phyloP scores from a whole-genome alignment of 257 asterid genomes.

The Vinca minor region DNA sequence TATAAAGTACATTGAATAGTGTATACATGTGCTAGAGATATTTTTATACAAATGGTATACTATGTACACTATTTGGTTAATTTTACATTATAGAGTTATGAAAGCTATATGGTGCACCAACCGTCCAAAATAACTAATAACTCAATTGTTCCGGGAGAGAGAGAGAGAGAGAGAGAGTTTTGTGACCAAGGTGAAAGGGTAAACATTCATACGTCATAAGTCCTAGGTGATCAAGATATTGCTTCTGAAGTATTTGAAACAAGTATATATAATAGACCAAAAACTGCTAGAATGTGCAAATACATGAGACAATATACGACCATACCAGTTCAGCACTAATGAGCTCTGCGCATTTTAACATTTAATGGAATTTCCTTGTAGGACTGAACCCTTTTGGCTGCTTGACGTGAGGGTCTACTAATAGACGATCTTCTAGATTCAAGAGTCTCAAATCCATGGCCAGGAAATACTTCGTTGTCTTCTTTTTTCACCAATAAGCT shows the following conservation, averaged over 20 bases:
- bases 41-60: no score
- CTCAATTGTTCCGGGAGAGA: no score
- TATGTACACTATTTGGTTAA: no score
- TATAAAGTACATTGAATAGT: no score
- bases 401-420: conserved; percentile 55
- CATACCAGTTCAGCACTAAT: conserved; percentile 13
- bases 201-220: not conserved
- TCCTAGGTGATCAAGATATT: not conserved
- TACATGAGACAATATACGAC: not conserved
- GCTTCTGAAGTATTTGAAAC: not conserved
- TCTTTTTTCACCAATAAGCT: conserved; percentile 13
- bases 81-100: no score
- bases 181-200: not conserved
- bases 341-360: conserved; percentile 58
- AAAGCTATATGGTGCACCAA: no score
- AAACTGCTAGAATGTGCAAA: not conserved
- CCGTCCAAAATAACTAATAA: no score
- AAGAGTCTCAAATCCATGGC: conserved; percentile 17
- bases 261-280: not conserved
- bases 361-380: conserved; percentile 56
- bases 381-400: conserved; percentile 58
- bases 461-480: conserved; percentile 17
- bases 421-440: conserved; percentile 33
- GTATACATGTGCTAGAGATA: no score
- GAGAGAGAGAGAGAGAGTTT: no score